These are phyloP conservation scores for Maudiozyma pseudohumilis DNA, from an alignment of 805 yeast species.

Conservation along the genomic window DNA sequence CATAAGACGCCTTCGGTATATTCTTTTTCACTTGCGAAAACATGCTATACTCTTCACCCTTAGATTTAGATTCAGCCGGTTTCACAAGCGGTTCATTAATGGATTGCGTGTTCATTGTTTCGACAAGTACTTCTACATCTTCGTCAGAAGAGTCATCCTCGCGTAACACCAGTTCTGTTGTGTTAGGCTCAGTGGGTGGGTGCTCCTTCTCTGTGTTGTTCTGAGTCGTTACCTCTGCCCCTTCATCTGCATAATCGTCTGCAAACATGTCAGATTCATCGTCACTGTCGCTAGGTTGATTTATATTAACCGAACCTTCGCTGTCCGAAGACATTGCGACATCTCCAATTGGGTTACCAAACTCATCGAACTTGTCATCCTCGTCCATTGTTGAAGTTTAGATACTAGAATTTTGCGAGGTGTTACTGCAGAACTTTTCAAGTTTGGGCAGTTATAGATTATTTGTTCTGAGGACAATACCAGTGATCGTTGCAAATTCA, in stretches of 20 bases:
- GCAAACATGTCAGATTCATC: not conserved
- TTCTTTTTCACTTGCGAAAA: slow-evolving; percentile 12
- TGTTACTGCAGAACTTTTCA: too few species aligned
- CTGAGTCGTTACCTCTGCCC: not conserved
- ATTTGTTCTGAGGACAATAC: too few species aligned
- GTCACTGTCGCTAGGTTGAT: not conserved
- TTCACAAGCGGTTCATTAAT: slow-evolving; percentile 55
- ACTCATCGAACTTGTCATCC: slow-evolving; percentile 70
- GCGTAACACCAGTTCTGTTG: slow-evolving; percentile 18
- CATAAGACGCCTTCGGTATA: slow-evolving; percentile 52
- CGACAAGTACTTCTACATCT: slow-evolving; percentile 54
- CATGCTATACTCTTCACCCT: slow-evolving; percentile 16
- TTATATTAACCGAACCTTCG: slow-evolving; percentile 1
- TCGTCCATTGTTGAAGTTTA: slow-evolving; percentile 57
- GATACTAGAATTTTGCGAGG: too few species aligned
- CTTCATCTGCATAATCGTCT: not conserved
- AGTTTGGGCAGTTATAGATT: too few species aligned
- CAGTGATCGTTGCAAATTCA: too few species aligned
- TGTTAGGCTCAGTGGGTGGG: too few species aligned
- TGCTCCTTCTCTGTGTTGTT: slow-evolving; percentile 9
- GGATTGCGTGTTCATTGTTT: slow-evolving; percentile 43
- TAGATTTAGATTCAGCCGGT: slow-evolving; percentile 36
- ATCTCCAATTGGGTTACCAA: slow-evolving; percentile 20
- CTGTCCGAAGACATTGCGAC: slow-evolving; percentile 4
- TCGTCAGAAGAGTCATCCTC: slow-evolving; percentile 41